Base-by-base conservation (phyloP, 2,329 filamentous ascomycete genomes). In the Nemania sp. region DNA sequence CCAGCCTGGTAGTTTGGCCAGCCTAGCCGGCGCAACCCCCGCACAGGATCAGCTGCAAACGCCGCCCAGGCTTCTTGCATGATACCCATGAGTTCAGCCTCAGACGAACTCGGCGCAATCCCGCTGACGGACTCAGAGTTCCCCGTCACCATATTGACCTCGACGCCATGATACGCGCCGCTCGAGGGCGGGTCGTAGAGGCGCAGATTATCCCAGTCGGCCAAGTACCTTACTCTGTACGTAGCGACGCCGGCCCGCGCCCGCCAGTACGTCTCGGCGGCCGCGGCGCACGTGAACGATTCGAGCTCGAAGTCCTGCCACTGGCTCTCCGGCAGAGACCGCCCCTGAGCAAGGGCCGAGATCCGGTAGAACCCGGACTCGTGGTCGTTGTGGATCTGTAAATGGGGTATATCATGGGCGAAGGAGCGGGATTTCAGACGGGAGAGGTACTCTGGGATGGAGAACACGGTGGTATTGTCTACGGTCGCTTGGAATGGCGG, bases 351-450 rank as follows among this genome's bases (percentile, higher is more conserved):
- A 7, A 54, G 20, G 2, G 51, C 51, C 12, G 51, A 54, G 17
- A 54, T 54, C n/a, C 51, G 39, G 33, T 54, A 54, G 33, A 54
- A 54, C 1, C 51, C 51, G 1, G 51, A 54, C 40, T 54, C 51
- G 51, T 54, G 51, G 22, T 54, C 23, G 11, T 41, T 41, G 26
- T 54, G 51, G 7, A 54, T 49, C 51, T 48, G 51, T 23, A 54
- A 26, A 34, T 54, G 51, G 12, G 51, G 51, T 5, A 54, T 1
- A n/a, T n/a, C n/a, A 3, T 6, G 39, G 2, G 51, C 51, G 24
- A 54, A 54, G 12, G 14, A 9, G 17, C 8, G 39, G 24, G 51
- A 49, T 22, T 11, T 20, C 1, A 54, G 51, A 15, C 45, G 51
- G 15, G 51, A 54, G 12, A 54, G 6, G 40, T 54, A 54, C 26